Conservation (phyloP, 176 grass and related monocot species). For the Aegilops longissima region DNA sequence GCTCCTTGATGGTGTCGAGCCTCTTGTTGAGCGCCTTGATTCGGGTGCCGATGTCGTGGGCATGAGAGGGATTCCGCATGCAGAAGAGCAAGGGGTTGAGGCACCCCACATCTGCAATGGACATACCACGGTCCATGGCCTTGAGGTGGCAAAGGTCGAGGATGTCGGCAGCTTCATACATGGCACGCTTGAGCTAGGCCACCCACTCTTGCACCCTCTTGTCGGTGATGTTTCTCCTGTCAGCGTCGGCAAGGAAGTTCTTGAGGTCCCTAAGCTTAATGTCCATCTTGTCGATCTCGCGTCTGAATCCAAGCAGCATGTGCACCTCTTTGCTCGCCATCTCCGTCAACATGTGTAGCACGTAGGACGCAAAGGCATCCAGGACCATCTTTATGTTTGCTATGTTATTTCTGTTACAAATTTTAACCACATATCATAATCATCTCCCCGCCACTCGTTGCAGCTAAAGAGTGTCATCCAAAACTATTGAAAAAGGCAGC, state of each 20-base stretch:
- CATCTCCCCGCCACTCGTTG: no score
- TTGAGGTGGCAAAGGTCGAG: conserved; percentile 24
- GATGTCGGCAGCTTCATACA: not conserved
- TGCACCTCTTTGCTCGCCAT: not conserved
- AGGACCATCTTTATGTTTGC: not conserved
- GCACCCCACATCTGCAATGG: not conserved
- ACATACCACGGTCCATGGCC: not conserved
- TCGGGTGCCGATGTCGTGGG: conserved; percentile 3
- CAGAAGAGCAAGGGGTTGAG: not conserved
- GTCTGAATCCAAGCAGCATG: not conserved
- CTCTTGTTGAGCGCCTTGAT: conserved; percentile 11
- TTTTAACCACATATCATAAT: not conserved
- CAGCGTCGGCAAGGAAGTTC: not conserved
- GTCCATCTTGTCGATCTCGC: no score
- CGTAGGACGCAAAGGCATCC: not conserved
- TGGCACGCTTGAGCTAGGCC: not conserved
- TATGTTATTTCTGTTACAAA: not conserved
- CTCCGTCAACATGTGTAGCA: not conserved
- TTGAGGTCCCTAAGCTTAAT: not conserved
- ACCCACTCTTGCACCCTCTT: conserved; percentile 6
- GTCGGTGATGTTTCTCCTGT: not conserved
- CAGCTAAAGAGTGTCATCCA: no score
- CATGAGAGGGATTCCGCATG: not conserved
- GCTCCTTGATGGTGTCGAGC: not conserved
- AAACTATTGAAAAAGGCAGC: no score